Evolutionary conservation across 129 eudicot genomes (phyloP).

Genomic region (Escallonia rubra): DNA sequence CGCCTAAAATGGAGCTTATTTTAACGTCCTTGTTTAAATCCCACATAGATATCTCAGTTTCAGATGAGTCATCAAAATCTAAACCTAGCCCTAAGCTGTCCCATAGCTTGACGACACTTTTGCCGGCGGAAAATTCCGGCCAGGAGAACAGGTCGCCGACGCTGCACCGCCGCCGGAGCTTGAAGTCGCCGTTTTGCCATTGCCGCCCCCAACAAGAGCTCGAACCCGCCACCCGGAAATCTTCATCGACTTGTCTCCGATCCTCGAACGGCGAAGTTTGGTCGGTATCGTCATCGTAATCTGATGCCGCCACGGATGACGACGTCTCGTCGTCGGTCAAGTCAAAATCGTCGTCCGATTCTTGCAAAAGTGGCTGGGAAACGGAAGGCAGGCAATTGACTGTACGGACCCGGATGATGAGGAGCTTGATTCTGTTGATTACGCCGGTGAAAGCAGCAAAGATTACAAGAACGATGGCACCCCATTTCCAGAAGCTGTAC

Average conservation of each 20-base stretch:
- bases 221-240: constrained; percentile 42
- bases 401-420: constrained; percentile 27
- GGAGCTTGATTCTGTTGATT: constrained; percentile 35
- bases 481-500: constrained; percentile 64
- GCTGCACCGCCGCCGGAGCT: constrained; percentile 24
- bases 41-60: constrained; percentile 40
- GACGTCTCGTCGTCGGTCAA: constrained; percentile 46
- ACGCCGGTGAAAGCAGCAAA: constrained; percentile 59
- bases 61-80: constrained; percentile 56
- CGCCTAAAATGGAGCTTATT: constrained; percentile 16
- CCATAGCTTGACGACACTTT: constrained; percentile 82
- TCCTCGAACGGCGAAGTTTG: constrained; percentile 18
- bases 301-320: constrained; percentile 43
- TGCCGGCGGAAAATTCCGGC: constrained; percentile 59
- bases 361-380: constrained; percentile 15
- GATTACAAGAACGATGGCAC: constrained; percentile 62
- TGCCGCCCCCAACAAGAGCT: constrained; percentile 11
- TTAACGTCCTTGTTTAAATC: constrained; percentile 33
- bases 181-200: constrained; percentile 33
- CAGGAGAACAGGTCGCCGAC: constrained; percentile 16
- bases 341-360: constrained; percentile 43
- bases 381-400: constrained; percentile 10
- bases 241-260: constrained; percentile 16
- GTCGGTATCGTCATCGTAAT: constrained; percentile 31
- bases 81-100: constrained; percentile 62